Evolutionary conservation across 2,329 filamentous ascomycete genomes (phyloP), one percentile per base, ranked within the genome.

Genomic region (Fusarium guadeloupense): DNA sequence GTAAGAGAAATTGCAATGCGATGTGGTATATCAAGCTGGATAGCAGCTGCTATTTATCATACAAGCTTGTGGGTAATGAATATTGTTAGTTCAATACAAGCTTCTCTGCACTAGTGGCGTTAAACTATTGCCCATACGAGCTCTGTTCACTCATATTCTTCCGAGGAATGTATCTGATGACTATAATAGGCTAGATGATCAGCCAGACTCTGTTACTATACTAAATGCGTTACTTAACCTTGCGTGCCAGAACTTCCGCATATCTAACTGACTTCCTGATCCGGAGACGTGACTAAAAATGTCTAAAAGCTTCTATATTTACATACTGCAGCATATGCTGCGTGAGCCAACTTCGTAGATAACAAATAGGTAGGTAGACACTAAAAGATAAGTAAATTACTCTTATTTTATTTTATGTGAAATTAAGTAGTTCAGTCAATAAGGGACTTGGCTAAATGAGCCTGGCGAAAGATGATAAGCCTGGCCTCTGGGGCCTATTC

Each of bases 31-130:
- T 34, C 19, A 12, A 6, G 54, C 31, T 54, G 49, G 49, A 25
- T 5, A 20, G 30, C 16, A 42, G 38, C 47, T 57, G 31, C 26
- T 31, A 41, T 40, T 46, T 46, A 45, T 23, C 39, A 42, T 53
- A 19, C 19, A 38, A 41, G 9, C 9, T 12, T 19, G 17, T 13
- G 10, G 13, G 33, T 19, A 2, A 12, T 19, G 5, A 10, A 17
- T 19, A 14, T 12, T 20, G 16, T 20, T 10, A 21, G 14, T 48
- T 35, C n/a, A 26, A 52, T 52, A 52, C 49, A 34, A 45, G 19
- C 41, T 13, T n/a, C 16, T 45, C 10, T 45, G 34, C 19, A 46
- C 7, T 9, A 37, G 34, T 45, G 30, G 52, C 46, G 46, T 34
- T 34, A 46, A 42, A 41, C 10, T 2, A 16, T n/a, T 16, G 16